Evolutionary conservation across 176 grass and related monocot species (phyloP), one percentile per base, ranked within the genome.

Genomic region (Phragmites australis): DNA sequence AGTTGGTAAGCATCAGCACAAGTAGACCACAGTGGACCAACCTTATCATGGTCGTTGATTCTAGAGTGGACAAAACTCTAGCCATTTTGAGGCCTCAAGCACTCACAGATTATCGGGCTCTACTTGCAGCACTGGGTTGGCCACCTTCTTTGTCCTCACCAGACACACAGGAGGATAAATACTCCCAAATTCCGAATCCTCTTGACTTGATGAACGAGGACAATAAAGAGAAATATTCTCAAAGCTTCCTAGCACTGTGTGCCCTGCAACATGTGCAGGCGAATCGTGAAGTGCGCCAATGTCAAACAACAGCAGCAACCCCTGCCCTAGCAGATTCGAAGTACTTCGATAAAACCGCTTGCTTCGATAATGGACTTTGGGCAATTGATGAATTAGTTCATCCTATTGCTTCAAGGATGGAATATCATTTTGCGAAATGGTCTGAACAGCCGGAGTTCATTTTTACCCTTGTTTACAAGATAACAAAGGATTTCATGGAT

Each of bases 361-460:
- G 46, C 65, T 88, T 90, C 3, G 78, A 68, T 73, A 85, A 82
- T 86, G 88, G 77, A 39, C 90, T 98, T 68, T 98, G 92, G 95
- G 84, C 92, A 60, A 83, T 98, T 46, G 90, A 98, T 91, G 95
- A 98, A 68, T 80, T 98, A 59, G 92, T 91, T 23, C 57, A 78
- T 40, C 92, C 95, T 85, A 81, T 98, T 72, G 84, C 84, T n/a
- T 87, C 90, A 53, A 87, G 86, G 81, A 94, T 98, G 88, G 95
- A 98, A 72, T 88, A 89, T 68, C 92, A 98, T 84, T 94, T 98
- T 81, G 67, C 76, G 9, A 98, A 91, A 93, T 98, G 95, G 95
- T 91, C 83, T 76, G 77, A 91, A 87, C 88, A 94, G 59, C 88
- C 92, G 42, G 81, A 98, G 74, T 91, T 94, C 74, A 94, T 93